Conservation (phyloP, 495 filamentous ascomycete species). For the Penicillium cosmopolitanum region DNA sequence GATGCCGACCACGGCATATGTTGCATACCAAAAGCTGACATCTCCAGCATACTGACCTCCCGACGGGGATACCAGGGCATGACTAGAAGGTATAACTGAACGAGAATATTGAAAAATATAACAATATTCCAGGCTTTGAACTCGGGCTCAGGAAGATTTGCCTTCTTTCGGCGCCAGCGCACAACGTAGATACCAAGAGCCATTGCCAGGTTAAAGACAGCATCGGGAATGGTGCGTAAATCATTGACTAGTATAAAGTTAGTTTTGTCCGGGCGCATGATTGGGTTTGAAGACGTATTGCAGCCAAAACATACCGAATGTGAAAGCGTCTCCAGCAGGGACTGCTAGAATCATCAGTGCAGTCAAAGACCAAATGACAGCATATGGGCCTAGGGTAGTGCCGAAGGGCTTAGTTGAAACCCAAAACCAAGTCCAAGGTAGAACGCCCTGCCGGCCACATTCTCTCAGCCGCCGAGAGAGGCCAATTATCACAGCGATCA, state of each 20-base stretch:
- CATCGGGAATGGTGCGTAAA: constrained; percentile 22
- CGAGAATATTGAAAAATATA: constrained; percentile 50
- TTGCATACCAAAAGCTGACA: constrained; percentile 61
- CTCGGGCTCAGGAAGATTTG: constrained; percentile 32
- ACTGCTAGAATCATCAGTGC: constrained; percentile 59
- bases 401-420: constrained; percentile 59
- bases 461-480: constrained; percentile 55
- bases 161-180: constrained; percentile 45
- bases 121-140: constrained; percentile 53
- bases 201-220: constrained; percentile 49
- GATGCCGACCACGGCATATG: constrained; percentile 54
- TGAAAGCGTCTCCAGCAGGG: constrained; percentile 61
- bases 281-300: no score
- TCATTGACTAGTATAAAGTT: neutral
- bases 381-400: constrained; percentile 49
- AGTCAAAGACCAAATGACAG: constrained; percentile 54
- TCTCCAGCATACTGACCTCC: constrained; percentile 51
- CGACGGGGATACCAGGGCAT: constrained; percentile 62
- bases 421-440: constrained; percentile 57
- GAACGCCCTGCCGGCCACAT: constrained; percentile 54
- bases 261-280: neutral
- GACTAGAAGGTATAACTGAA: constrained; percentile 52
- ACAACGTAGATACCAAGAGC: constrained; percentile 51
- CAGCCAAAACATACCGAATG: constrained; percentile 41
- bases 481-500: constrained; percentile 55